Base-by-base conservation (phyloP, 2,329 filamentous ascomycete species). In the Didymella exigua region DNA sequence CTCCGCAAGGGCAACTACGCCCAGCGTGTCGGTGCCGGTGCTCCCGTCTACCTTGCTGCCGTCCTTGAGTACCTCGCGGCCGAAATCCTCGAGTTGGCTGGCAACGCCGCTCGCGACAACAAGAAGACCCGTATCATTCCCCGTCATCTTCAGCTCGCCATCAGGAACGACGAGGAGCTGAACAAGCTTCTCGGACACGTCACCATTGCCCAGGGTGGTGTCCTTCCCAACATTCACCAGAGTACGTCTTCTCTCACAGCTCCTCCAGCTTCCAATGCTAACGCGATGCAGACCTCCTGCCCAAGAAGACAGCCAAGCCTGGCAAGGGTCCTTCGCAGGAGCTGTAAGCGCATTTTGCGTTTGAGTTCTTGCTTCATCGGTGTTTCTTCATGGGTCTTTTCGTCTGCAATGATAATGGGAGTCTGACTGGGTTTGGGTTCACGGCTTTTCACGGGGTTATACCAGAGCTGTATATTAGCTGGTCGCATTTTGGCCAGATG, bases 111-210 rank as follows among this genome's bases (percentile, higher is more conserved):
- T 63, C 93, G 95, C 72, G 95, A 99, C 84, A 97, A 98, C 89
- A 99, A 99, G 91, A 98, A 98, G 90, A 99, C 93, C 65, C 93
- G 95, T 89, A 99, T 99, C 83, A 99, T 98, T 60, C 95, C 95
- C 66, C 92, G 95, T 81, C 95, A 99, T 81, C 87, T 99, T 42
- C 95, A 99, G 84, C 91, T 99, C 71, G 95, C 95, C 81, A 99
- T 99, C 84, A 89, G 95, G 76, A 97, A 97, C 83, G 93, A 98
- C 80, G 93, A 98, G 86, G 95, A 99, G 82, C 80, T 98, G 90
- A 97, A 98, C 90, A 98, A 96, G 87, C 89, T 96, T 61, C 85
- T 96, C 65, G 93, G 93, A 55, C 91, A 96, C 78, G 92, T 96
- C 80, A 97, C 92, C 77, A 96, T 96, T 73, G 92, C 93, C 78